Base-by-base conservation (phyloP, 805 yeast species). In the Tetrapisispora taiwanensis region DNA sequence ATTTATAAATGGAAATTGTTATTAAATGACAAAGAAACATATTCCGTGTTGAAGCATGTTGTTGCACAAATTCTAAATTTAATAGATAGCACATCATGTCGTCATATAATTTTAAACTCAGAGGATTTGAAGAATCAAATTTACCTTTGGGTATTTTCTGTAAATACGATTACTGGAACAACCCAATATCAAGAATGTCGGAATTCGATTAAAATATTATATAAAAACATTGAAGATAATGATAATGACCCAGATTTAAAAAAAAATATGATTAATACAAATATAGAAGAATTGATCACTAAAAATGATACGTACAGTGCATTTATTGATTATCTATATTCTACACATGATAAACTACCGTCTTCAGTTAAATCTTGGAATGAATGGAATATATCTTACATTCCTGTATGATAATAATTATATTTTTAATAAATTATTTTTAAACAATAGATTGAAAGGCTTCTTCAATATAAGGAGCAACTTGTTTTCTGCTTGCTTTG, bases 401-500 rank as follows among this genome's bases (percentile, higher is more conserved):
- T 41, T 18, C 39, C 34, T 3, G 32, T 27, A 27, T 37, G 15
- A 37, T 15, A 15, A n/a, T n/a, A n/a, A n/a, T n/a, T 17, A 9
- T 8, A 6, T 22, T 22, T 22, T 22, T 22, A 6, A 22, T 22
- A 6, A 6, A 22, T 22, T 6, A 22, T 22, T 8, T 22, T 22
- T 8, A 22, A 22, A 22, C 26, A 22, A 35, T 12, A 6, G 20
- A 31, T 24, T 50, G 37, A 17, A 60, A 47, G 0, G 65, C 65
- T 15, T 52, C 53, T 28, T 56, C 55, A 9, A 66, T 30, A 4
- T 46, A 56, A 1, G 97, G 97, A 4, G 85, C 95, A 12, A 88
- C 85, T 58, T 84, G 94, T 59, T 89, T 89, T 54, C 97, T 73
- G 30, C 92, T 83, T 1, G 90, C 89, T 7, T 65, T 59, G 13